Conservation (phyloP, 306 rosid genomes). For the Fagus crenata region DNA sequence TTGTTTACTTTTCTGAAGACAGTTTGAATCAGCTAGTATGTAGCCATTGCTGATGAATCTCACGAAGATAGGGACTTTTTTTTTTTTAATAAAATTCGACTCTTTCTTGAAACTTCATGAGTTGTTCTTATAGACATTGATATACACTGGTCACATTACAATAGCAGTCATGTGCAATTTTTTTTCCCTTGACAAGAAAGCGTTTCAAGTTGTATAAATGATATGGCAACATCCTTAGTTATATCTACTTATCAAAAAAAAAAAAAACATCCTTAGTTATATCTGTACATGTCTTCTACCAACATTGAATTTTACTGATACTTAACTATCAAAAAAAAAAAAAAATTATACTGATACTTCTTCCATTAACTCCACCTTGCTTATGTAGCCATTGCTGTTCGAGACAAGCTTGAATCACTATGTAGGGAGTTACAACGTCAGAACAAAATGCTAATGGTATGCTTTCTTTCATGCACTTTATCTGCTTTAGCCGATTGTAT, state of each 20-base stretch:
- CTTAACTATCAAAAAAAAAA: too few species aligned
- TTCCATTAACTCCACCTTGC: conserved; percentile 25
- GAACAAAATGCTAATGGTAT: conserved; percentile 92
- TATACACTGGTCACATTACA: neutral
- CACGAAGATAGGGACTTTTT: neutral
- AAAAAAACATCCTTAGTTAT: neutral
- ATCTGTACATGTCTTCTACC: neutral
- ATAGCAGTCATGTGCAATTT: too few species aligned
- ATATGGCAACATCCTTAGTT: neutral
- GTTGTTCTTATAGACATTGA: neutral
- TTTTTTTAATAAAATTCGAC: too few species aligned
- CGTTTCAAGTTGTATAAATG: neutral
- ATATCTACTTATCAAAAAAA: neutral
- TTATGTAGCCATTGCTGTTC: conserved; percentile 70
- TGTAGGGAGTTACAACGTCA: conserved; percentile 97
- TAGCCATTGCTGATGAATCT: neutral
- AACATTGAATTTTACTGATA: too few species aligned
- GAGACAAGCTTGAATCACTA: conserved; percentile 91
- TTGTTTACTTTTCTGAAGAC: neutral
- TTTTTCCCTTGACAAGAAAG: too few species aligned
- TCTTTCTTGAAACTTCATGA: neutral
- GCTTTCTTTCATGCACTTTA: conserved; percentile 26
- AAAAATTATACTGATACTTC: conserved; percentile 15
- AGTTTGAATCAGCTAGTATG: neutral
- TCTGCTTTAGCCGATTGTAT: conserved; percentile 30